Evolutionary conservation across 768 basidiomycete species (phyloP), one percentile per base, ranked within the genome.

Genomic region (Amanita molliuscula): DNA sequence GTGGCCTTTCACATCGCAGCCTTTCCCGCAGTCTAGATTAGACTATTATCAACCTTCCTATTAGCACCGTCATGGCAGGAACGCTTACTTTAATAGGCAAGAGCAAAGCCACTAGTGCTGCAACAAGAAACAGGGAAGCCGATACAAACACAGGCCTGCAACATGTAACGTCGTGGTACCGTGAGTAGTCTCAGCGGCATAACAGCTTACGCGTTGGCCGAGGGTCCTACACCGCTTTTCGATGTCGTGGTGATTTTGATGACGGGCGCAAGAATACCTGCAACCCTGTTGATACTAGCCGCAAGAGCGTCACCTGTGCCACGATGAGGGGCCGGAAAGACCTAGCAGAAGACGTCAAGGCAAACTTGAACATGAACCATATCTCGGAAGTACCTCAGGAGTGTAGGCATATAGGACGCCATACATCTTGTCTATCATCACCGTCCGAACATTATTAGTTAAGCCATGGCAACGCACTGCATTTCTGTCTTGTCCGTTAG

Each of bases 291-390:
- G 55, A 77, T 66, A 68, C 72, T 53, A 68, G 68, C 54, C 61
- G 72, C 55, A 69, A 69, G 53, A 3, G 76, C 77, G 49, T 76
- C 73, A 8, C 75, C 77, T 0, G 78, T 77, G 2, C 78, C 78
- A 26, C 78, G 71, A 54, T 77, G 75, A 3, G 75, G 73, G 0
- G 75, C 74, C 0, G 79, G 75, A 63, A 81, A 80, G n/a, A 76
- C 63, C 63, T 65, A 42, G 1, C 29, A 16, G 5, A 15, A 42
- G 16, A 15, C 9, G 3, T 35, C 34, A 6, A 21, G 16, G 31
- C 23, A 36, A 40, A 1, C 4, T n/a, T 6, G 36, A 5, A 29
- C 42, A 34, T 1, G 23, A 13, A 28, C 3, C 23, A n/a, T 3
- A 34, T 23, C n/a, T n/a, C 31, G 15, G 20, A 54, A 59, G 26